Conservation (phyloP, 768 basidiomycete species). For the Suillus subalutaceus region DNA sequence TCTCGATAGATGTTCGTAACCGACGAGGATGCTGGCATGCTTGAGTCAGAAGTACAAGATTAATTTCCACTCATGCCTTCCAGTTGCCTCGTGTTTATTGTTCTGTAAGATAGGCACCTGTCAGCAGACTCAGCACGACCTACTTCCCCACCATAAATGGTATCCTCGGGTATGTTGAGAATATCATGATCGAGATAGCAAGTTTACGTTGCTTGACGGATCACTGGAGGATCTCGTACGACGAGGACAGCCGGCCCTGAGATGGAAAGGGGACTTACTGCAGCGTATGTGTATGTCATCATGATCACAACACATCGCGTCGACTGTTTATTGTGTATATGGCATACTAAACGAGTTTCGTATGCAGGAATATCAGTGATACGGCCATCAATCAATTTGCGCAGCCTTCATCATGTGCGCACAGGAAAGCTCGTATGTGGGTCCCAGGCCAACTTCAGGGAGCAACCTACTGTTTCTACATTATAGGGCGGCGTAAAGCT, state of each 20-base stretch:
- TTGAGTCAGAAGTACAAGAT: background rate
- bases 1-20: background rate
- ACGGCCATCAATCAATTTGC: no score
- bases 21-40: background rate
- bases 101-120: background rate
- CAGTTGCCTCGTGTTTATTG: conserved; percentile 4
- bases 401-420: background rate
- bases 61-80: conserved; percentile 8
- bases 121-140: background rate
- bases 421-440: background rate
- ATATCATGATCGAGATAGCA: background rate
- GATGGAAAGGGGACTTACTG: no score
- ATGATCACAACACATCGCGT: background rate
- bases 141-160: conserved; percentile 2
- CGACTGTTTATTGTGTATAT: background rate
- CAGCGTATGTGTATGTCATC: background rate
- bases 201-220: background rate
- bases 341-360: background rate
- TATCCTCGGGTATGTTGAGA: background rate
- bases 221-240: no score
- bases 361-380: background rate
- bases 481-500: background rate
- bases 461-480: background rate
- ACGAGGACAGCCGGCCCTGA: background rate
- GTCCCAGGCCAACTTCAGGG: background rate